Conservation (phyloP, 2,329 filamentous ascomycete genomes). For the Xylariaceae sp. region DNA sequence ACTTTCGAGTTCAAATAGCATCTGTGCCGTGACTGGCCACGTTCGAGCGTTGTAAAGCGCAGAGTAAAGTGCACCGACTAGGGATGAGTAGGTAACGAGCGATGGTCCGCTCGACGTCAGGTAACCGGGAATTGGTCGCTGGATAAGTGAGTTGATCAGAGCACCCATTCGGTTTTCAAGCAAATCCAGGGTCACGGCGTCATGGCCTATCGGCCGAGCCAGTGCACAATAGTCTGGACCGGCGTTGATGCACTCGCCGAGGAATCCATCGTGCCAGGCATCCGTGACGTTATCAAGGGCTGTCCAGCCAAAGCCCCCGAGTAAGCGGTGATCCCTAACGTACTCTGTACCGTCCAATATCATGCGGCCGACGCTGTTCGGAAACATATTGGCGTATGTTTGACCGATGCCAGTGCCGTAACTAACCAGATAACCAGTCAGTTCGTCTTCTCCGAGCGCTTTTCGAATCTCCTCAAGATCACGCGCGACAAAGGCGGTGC, state of each 20-base stretch:
- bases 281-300: conserved; percentile 46
- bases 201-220: conserved; percentile 31
- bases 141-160: conserved; percentile 36
- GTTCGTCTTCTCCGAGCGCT: conserved; percentile 40
- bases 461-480: conserved; percentile 46
- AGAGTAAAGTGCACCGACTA: conserved; percentile 38
- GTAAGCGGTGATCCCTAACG: conserved; percentile 40
- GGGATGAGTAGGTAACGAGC: conserved; percentile 41
- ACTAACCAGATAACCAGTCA: conserved; percentile 46
- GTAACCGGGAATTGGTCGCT: conserved; percentile 38
- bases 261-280: conserved; percentile 46
- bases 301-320: conserved; percentile 44
- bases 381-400: conserved; percentile 48
- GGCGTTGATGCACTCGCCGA: conserved; percentile 46
- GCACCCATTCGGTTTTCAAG: conserved; percentile 38
- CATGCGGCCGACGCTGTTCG: conserved; percentile 42
- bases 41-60: conserved; percentile 40
- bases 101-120: conserved; percentile 37
- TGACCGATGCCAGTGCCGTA: conserved; percentile 50
- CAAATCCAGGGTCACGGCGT: conserved; percentile 32
- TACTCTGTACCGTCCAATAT: conserved; percentile 47
- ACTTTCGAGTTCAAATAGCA: conserved; percentile 40
- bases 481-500: conserved; percentile 43
- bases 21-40: conserved; percentile 40
- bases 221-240: conserved; percentile 43